Percentiles rank a stretch among this genome's conserved stretches.
Evolutionary conservation across 2,329 filamentous ascomycete species (phyloP).

Genomic region (Ophiostoma angusticollis): DNA sequence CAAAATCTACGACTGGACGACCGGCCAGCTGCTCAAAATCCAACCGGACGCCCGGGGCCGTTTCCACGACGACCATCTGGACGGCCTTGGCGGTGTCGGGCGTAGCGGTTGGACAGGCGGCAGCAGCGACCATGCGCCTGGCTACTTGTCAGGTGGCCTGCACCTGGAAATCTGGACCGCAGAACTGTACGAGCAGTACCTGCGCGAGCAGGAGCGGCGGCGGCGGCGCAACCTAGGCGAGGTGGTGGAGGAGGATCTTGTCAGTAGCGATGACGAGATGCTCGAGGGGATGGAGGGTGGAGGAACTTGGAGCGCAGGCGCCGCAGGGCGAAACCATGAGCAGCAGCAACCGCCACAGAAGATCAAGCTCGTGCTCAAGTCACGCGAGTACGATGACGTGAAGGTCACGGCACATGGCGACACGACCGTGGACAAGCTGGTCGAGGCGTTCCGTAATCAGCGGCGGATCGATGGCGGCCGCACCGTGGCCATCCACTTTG

Average conservation of each 20-base stretch:
- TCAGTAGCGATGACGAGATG: constrained; percentile 21
- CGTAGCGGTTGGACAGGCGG: constrained; percentile 26
- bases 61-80: constrained; percentile 25
- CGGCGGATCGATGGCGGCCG: constrained; percentile 37
- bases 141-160: constrained; percentile 42
- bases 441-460: constrained; percentile 46
- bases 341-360: constrained; percentile 16
- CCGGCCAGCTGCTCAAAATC: constrained; percentile 55
- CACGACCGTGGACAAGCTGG: constrained; percentile 49
- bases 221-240: constrained; percentile 31
- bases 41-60: constrained; percentile 30
- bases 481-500: constrained; percentile 53
- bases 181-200: constrained; percentile 40
- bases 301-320: too few species aligned
- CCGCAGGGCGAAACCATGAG: too few species aligned
- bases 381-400: constrained; percentile 35
- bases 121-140: constrained; percentile 12
- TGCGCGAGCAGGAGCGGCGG: constrained; percentile 35
- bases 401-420: constrained; percentile 38
- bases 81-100: constrained; percentile 25
- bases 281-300: constrained; percentile 14
- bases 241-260: constrained; percentile 13
- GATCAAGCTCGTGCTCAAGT: constrained; percentile 41
- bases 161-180: constrained; percentile 67
- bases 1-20: constrained; percentile 63